phyloP scores from a whole-genome alignment of 441 rosid species.

The Erodium moschatum region DNA sequence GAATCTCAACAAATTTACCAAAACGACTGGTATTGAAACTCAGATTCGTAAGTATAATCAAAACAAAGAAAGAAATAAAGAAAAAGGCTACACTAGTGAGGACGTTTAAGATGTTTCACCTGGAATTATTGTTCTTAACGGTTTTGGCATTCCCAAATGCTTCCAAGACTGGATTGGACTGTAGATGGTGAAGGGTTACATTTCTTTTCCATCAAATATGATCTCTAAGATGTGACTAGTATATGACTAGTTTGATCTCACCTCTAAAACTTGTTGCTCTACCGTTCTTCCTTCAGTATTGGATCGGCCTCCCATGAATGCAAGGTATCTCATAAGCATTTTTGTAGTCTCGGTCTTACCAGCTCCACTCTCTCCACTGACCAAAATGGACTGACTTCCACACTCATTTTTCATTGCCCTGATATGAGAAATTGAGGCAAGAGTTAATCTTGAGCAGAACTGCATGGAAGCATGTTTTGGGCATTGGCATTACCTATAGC shows the following conservation, averaged over 20 bases:
- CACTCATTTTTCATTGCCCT: conserved; percentile 99
- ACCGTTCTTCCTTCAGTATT: conserved; percentile 97
- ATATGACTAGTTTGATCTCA: conserved; percentile 27
- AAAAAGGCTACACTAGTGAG: not conserved
- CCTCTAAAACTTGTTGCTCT: conserved; percentile 99
- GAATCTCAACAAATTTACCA: conserved; percentile 98
- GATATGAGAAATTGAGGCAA: conserved; percentile 25
- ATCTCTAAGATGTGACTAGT: not conserved
- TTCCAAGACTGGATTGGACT: conserved; percentile 99
- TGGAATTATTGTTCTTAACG: conserved; percentile 93
- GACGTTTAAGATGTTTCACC: conserved; percentile 32
- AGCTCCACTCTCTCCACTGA: conserved; percentile 99
- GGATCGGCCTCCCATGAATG: conserved; percentile 89
- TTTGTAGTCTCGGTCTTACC: conserved; percentile 99
- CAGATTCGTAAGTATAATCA: conserved; percentile 15
- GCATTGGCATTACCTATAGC: conserved; percentile 49
- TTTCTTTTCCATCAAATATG: not conserved
- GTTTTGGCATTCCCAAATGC: conserved; percentile 99
- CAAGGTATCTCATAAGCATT: conserved; percentile 99
- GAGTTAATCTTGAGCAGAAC: conserved; percentile 10
- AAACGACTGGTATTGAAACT: conserved; percentile 62
- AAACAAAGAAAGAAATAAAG: not conserved
- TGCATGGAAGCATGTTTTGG: not conserved
- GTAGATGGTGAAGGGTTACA: conserved; percentile 15
- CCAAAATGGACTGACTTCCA: conserved; percentile 94